A percentile compares a stretch with the other conserved stretches of the same genome.
These are phyloP conservation scores for Boletus rubescentipes DNA, from an alignment of 768 basidiomycete genomes.

Conservation along the genomic window DNA sequence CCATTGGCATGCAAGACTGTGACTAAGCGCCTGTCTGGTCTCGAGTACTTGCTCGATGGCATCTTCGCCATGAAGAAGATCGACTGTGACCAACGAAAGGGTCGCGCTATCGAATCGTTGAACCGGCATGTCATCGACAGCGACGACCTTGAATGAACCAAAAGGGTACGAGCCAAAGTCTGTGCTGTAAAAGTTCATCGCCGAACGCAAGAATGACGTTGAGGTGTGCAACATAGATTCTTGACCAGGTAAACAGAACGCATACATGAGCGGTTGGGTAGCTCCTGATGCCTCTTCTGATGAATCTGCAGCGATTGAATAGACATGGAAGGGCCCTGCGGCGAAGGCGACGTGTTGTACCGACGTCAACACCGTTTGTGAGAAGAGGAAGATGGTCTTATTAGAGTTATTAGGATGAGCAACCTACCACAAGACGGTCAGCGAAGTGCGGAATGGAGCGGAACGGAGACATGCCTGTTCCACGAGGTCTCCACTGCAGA, in stretches of 20 bases:
- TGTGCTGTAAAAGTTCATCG: constrained; percentile 89
- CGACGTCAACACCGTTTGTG: constrained; percentile 82
- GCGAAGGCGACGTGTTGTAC: constrained; percentile 97
- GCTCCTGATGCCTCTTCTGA: constrained; percentile 61
- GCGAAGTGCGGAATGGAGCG: not conserved
- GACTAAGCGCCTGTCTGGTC: constrained; percentile 79
- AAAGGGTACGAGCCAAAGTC: constrained; percentile 98
- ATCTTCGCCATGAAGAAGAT: constrained; percentile 83
- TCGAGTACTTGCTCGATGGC: constrained; percentile 93
- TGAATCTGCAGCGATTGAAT: constrained; percentile 64
- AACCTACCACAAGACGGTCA: constrained; percentile 49
- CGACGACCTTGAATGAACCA: constrained; percentile 89
- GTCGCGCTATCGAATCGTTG: constrained; percentile 86
- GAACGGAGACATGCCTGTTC: constrained; percentile 68
- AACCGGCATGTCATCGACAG: constrained; percentile 84
- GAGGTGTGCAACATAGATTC: constrained; percentile 70
- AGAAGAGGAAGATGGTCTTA: constrained; percentile 93
- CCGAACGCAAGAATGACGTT: constrained; percentile 74
- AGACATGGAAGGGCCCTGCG: constrained; percentile 88
- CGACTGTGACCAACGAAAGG: constrained; percentile 72
- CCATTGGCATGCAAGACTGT: constrained; percentile 95
- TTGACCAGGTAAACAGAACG: constrained; percentile 90
- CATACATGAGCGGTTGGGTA: constrained; percentile 77
- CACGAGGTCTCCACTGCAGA: constrained; percentile 92
- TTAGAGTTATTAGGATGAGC: constrained; percentile 91